Evolutionary conservation across 2,329 filamentous ascomycete species (phyloP), one percentile per base, ranked within the genome.

Genomic region (Epichloe hybrida): DNA sequence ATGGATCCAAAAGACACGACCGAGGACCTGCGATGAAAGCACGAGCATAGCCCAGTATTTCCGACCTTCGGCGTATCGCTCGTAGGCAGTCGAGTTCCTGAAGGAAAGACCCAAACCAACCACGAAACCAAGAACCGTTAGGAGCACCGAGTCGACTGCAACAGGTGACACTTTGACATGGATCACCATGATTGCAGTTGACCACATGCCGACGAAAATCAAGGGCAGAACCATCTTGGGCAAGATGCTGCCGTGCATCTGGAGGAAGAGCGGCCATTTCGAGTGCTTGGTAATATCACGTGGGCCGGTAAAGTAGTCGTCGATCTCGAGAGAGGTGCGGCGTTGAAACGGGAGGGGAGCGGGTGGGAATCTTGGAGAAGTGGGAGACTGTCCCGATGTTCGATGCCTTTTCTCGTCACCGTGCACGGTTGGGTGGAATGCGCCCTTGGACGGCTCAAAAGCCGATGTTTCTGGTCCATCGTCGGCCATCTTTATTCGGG

Each of bases 1-100:
- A 59, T 95, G 86, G 35, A 95, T 75, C 90, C 90, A 96, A 62
- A 93, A 86, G 9, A 86, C 74, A 21, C 90, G 81, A 58, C 80
- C 86, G 58, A 94, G 71, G 63, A 81, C 70, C 69, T 88, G 72
- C 59, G 74, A 69, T 61, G 84, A 83, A 64, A 75, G 72, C 50
- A 74, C 79, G 57, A 82, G 70, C 51, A 77, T 70, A 1, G 79
- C 72, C 79, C 80, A 84, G 58, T 73, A 79, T 58, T 78, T 79
- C 38, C 81, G 73, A 38, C 81, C 81, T 55, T 85, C 81, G 40
- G 72, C 73, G 61, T 81, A 82, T 57, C 84, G 78, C 66, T 90
- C 86, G 58, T 90, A 90, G 9, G 86, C 86, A 7, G 84, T 87
- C 2, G 83, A 82, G 55, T 77, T 86, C 52, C 86, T 80, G 69